A percentile compares a stretch with the other conserved stretches of the same genome.
Evolutionary conservation across 495 filamentous ascomycete genomes (phyloP).

Genomic region (Choiromyces venosus): DNA sequence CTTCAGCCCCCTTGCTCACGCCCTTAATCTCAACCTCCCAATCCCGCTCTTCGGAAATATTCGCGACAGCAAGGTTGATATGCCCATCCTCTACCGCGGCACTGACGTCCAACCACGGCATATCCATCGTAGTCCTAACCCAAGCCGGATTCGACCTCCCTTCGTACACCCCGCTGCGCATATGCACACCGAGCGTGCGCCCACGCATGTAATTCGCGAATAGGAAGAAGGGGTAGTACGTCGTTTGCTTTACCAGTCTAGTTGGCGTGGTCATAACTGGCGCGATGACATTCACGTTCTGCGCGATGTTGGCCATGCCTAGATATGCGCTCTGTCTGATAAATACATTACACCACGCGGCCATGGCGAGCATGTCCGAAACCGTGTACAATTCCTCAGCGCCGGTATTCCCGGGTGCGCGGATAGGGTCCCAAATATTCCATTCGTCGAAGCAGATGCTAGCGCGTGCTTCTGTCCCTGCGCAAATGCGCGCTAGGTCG

Average conservation of each 20-base stretch:
- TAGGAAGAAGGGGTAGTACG: slow-evolving; percentile 69
- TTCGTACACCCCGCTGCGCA: slow-evolving; percentile 55
- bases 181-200: slow-evolving; percentile 57
- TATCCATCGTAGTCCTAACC: slow-evolving; percentile 57
- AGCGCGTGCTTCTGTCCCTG: slow-evolving; percentile 52
- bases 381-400: slow-evolving; percentile 69
- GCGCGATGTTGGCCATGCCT: slow-evolving; percentile 77
- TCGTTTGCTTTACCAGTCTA: slow-evolving; percentile 65
- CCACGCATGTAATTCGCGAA: slow-evolving; percentile 73
- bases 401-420: slow-evolving; percentile 62
- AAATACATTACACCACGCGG: slow-evolving; percentile 71
- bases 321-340: slow-evolving; percentile 66
- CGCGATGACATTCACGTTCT: slow-evolving; percentile 72
- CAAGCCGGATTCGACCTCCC: slow-evolving; percentile 61
- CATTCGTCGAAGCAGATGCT: slow-evolving; percentile 81
- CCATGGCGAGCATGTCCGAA: slow-evolving; percentile 68
- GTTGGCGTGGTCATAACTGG: slow-evolving; percentile 64
- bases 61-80: slow-evolving; percentile 63
- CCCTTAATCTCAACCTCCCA: slow-evolving; percentile 56
- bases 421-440: slow-evolving; percentile 76
- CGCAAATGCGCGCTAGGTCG: slow-evolving; percentile 67
- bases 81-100: slow-evolving; percentile 58
- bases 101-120: slow-evolving; percentile 66
- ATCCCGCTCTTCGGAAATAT: slow-evolving; percentile 56
- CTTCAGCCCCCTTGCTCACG: slow-evolving; percentile 44